Evolutionary conservation across 176 grass and related monocot species (phyloP), one percentile per base, ranked within the genome.

Genomic region (Oryza meyeriana): DNA sequence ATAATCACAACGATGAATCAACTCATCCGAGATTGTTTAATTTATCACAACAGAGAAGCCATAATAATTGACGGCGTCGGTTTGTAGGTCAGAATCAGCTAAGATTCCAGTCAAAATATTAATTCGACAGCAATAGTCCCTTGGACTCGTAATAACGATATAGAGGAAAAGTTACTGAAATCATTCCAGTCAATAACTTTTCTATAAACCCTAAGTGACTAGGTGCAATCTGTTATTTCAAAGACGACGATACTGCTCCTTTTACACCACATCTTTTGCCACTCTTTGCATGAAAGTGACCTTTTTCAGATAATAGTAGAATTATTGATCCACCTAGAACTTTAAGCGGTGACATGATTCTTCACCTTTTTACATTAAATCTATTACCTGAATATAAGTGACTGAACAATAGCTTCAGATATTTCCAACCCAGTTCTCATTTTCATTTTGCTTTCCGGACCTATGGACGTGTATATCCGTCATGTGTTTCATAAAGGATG

Each of bases 81-180:
- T 39, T 39, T 42, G 40, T 64, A 64, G 6, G 71, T 76, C 72
- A 55, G 36, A 55, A 28, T 40, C 57, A 85, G 61, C 24, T 80
- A 77, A 77, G 72, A 81, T 76, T 42, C 71, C 76, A 69, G 42
- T 57, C 39, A 79, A 59, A 36, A 24, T 16, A 81, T 64, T 76
- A 84, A 75, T n/a, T n/a, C n/a, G n/a, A n/a, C n/a, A n/a, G n/a
- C n/a, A n/a, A n/a, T n/a, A n/a, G n/a, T n/a, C n/a, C n/a, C n/a
- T n/a, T n/a, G n/a, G n/a, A n/a, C n/a, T n/a, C n/a, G n/a, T n/a
- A n/a, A n/a, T n/a, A n/a, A n/a, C n/a, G n/a, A n/a, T 10, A 75
- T 74, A 84, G 20, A 61, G 48, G 9, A 81, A 71, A 81, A 76
- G 48, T 81, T 85, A 71, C 64, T 71, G 71, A 81, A 81, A 33